A percentile compares a stretch with the other conserved stretches of the same genome.
phyloP scores from a whole-genome alignment of 305 asterid genomes.

The Fraxinus xanthoxyloides region DNA sequence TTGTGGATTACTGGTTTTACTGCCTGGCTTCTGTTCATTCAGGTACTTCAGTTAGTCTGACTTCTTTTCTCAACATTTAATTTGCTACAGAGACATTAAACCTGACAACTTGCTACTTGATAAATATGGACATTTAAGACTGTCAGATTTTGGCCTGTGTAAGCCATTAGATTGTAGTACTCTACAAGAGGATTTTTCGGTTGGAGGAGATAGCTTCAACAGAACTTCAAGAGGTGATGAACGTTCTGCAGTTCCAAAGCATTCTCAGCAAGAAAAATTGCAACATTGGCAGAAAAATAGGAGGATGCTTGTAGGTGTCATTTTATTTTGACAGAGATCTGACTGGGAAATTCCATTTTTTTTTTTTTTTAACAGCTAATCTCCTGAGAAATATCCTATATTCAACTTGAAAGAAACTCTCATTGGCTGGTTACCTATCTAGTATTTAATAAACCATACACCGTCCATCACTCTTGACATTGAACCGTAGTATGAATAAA shows the following conservation, averaged over 20 bases:
- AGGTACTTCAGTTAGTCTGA: conserved; percentile 28
- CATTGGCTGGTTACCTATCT: conserved; percentile 8
- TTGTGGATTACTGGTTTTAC: conserved; percentile 30
- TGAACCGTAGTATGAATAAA: conserved; percentile 4
- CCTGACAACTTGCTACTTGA: conserved; percentile 97
- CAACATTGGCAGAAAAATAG: conserved; percentile 98
- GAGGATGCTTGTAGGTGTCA: conserved; percentile 80
- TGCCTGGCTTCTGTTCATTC: conserved; percentile 20
- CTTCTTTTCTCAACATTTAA: conserved; percentile 20
- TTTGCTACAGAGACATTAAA: conserved; percentile 80
- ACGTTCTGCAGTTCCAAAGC: conserved; percentile 58
- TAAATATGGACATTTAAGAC: conserved; percentile 79
- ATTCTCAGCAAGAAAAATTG: conserved; percentile 88
- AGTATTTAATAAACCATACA: conserved; percentile 17
- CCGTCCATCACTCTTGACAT: conserved; percentile 17
- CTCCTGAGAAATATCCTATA: neutral
- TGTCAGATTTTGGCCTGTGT: conserved; percentile 97
- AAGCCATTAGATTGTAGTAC: conserved; percentile 92
- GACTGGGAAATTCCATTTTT: neutral
- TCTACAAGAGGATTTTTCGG: conserved; percentile 76
- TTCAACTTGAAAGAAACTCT: neutral
- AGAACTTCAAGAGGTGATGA: conserved; percentile 51
- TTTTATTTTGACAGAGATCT: conserved; percentile 10
- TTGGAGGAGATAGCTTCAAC: conserved; percentile 48
- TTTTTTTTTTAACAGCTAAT: conserved; percentile 10